Percentiles rank a stretch among this genome's conserved stretches.
phyloP scores from a whole-genome alignment of 129 eudicot genomes.

The Artemisia annua region DNA sequence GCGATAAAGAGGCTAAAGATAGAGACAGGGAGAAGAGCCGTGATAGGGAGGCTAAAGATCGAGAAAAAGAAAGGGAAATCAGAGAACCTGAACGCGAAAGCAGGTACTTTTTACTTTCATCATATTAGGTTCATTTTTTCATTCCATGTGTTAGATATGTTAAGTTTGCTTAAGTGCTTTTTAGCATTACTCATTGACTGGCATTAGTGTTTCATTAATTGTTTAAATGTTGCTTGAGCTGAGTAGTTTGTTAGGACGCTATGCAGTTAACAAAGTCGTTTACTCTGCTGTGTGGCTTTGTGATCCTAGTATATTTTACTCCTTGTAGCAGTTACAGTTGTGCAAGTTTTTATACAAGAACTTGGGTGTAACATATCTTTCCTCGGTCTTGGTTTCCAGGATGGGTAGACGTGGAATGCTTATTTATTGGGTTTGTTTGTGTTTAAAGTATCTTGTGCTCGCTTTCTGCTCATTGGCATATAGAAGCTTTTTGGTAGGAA shows the following conservation, averaged over 20 bases:
- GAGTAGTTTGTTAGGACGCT: constrained; percentile 7
- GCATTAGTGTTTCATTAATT: neutral
- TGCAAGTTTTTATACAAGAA: constrained; percentile 5
- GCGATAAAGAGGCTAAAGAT: constrained; percentile 37
- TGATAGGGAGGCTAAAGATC: constrained; percentile 36
- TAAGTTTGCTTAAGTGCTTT: constrained; percentile 18
- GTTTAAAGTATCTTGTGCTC: neutral
- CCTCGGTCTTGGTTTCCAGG: neutral
- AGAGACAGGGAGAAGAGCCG: constrained; percentile 27
- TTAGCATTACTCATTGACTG: neutral
- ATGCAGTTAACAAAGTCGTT: neutral
- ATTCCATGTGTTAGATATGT: neutral
- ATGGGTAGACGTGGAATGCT: neutral
- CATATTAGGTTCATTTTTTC: constrained; percentile 13
- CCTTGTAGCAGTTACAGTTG: neutral
- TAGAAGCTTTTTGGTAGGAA: constrained; percentile 3
- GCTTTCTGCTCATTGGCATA: constrained; percentile 14
- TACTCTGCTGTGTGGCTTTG: neutral
- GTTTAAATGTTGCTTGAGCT: constrained; percentile 3
- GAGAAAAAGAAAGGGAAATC: constrained; percentile 52
- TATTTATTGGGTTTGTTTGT: neutral
- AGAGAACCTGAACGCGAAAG: constrained; percentile 53
- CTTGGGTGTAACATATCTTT: neutral
- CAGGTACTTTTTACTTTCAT: constrained; percentile 47
- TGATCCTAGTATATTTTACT: constrained; percentile 10